Evolutionary conservation across 345 rosid species (phyloP).

Genomic region (Garcia nutans): DNA sequence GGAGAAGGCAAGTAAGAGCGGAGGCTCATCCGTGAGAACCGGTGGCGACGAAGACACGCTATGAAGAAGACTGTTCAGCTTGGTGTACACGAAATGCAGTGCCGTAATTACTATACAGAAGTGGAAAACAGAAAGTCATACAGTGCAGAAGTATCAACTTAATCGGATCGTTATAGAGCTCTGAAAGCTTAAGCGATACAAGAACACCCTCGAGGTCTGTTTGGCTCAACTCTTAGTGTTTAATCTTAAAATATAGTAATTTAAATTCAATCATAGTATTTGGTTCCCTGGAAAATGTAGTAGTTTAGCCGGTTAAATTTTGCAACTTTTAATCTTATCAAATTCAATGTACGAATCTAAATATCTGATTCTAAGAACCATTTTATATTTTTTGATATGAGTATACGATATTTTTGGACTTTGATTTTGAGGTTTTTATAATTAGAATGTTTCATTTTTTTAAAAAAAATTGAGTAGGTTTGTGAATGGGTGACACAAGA

Average conservation of each 20-base stretch:
- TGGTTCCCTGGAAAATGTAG: too few relatives aligned
- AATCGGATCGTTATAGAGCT: conserved; percentile 83
- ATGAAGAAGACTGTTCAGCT: conserved; percentile 66
- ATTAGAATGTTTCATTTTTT: neutral
- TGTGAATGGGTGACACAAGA: conserved; percentile 92
- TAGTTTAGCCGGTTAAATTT: too few relatives aligned
- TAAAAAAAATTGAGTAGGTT: conserved; percentile 37
- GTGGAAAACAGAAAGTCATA: conserved; percentile 78
- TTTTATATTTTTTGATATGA: too few relatives aligned
- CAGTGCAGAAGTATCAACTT: conserved; percentile 70
- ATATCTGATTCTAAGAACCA: too few relatives aligned
- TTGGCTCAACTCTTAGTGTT: neutral
- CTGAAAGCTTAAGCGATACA: conserved; percentile 77
- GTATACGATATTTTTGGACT: neutral
- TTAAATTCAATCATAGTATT: too few relatives aligned
- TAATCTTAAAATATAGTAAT: too few relatives aligned
- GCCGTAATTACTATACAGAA: conserved; percentile 62
- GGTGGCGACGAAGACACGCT: conserved; percentile 54
- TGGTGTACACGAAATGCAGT: conserved; percentile 73
- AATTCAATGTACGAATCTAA: too few relatives aligned
- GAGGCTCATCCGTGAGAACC: conserved; percentile 5
- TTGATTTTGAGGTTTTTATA: neutral
- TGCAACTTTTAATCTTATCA: too few relatives aligned
- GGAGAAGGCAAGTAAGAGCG: conserved; percentile 14
- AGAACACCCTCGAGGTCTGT: conserved; percentile 84